Evolutionary conservation across 202 grass and related monocot genomes (phyloP).

Genomic region (Musa balbisiana): DNA sequence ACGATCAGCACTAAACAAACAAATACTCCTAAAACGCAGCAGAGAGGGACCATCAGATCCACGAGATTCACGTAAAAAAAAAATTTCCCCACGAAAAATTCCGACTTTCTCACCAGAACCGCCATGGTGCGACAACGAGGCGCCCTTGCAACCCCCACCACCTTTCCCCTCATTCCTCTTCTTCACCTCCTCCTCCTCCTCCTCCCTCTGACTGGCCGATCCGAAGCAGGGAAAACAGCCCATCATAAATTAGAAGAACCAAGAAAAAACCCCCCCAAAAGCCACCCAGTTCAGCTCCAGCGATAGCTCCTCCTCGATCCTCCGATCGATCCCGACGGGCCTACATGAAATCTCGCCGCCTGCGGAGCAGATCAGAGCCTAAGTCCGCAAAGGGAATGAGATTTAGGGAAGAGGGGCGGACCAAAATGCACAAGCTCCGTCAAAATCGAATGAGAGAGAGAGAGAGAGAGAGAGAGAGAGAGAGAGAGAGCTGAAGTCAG

Average conservation of each 20-base stretch:
- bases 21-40: too few species aligned
- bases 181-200: conserved; percentile 15
- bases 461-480: conserved; percentile 10
- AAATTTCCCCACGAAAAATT: conserved; percentile 6
- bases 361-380: too few species aligned
- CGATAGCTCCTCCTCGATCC: neutral
- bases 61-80: neutral
- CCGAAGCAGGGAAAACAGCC: conserved; percentile 64
- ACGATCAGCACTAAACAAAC: too few species aligned
- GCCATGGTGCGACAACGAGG: conserved; percentile 29
- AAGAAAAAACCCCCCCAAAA: neutral
- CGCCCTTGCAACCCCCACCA: conserved; percentile 2
- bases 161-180: conserved; percentile 31
- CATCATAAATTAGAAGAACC: conserved; percentile 30
- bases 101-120: conserved; percentile 28
- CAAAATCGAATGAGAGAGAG: neutral
- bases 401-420: too few species aligned
- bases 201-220: conserved; percentile 44
- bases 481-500: neutral
- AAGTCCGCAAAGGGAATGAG: too few species aligned
- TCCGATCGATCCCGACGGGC: neutral
- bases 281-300: neutral
- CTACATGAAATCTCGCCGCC: too few species aligned
- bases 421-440: too few species aligned
- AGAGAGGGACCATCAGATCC: too few species aligned